Base-by-base conservation (phyloP, 805 yeast species). In the Kazachstania africana region DNA sequence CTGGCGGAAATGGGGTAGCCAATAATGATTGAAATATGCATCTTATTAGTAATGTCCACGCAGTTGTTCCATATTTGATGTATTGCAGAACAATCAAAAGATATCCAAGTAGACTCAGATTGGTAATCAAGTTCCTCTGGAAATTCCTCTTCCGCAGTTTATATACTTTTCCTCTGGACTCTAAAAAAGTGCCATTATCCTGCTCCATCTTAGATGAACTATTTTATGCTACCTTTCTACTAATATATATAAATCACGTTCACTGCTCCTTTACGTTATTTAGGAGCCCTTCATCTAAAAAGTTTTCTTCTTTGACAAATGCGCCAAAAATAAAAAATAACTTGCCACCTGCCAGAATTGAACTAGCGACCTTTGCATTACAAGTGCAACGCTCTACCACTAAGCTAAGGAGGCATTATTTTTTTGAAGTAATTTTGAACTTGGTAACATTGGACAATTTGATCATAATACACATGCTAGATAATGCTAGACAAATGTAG, bases 351-450 rank as follows among this genome's bases (percentile, higher is more conserved):
- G 80, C 80, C 83, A 75, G 84, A 75, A 74, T 77, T 75, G 84
- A 77, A 77, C 85, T 78, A 77, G 83, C 84, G 88, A 79, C 85
- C 88, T 78, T 78, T 78, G 91, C 93, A 80, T 80, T 83, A 83
- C 95, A 83, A 83, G 95, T 83, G 95, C 94, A 80, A 80, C 94
- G 94, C 94, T 82, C 91, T 83, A 82, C 94, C 94, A 80, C 95
- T 83, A 81, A 82, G 95, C 95, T 82, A 83, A 82, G 72, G 75
- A 70, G 94, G 94, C 94, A n/a, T n/a, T n/a, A 28, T 32, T 33
- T 13, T 24, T 8, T n/a, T n/a, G n/a, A n/a, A n/a, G n/a, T n/a
- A n/a, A n/a, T n/a, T n/a, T n/a, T n/a, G n/a, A n/a, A n/a, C n/a
- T n/a, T n/a, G n/a, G n/a, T n/a, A n/a, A n/a, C n/a, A n/a, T n/a